Percentiles rank a stretch among this genome's conserved stretches.
phyloP scores from a whole-genome alignment of 2,329 filamentous ascomycete species.

The Ilyonectria sp. region DNA sequence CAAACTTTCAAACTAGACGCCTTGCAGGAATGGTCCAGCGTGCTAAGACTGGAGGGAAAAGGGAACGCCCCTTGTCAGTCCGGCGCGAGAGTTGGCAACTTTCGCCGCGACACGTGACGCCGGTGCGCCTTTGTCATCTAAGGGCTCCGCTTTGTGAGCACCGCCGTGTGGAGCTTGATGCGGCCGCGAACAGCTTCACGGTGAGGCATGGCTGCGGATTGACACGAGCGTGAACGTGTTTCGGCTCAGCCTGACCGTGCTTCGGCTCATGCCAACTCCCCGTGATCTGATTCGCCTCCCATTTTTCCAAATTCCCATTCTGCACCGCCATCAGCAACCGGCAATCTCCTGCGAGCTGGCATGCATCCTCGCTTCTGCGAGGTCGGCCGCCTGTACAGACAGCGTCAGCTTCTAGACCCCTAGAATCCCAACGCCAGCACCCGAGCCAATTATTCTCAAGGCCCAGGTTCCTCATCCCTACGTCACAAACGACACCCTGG shows the following conservation, averaged over 20 bases:
- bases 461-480: not conserved
- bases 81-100: not conserved
- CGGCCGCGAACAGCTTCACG: too few relatives aligned
- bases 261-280: too few relatives aligned
- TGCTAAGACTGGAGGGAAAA: not conserved
- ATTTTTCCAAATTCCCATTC: too few relatives aligned
- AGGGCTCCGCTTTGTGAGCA: too few relatives aligned
- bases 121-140: not conserved
- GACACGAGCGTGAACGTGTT: too few relatives aligned
- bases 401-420: not conserved
- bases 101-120: constrained; percentile 8
- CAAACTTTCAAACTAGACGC: not conserved
- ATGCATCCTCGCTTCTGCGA: constrained; percentile 7
- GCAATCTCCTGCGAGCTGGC: not conserved
- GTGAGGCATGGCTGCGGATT: too few relatives aligned
- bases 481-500: not conserved
- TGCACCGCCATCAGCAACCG: not conserved
- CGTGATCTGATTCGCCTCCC: too few relatives aligned
- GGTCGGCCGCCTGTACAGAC: constrained; percentile 15
- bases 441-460: not conserved
- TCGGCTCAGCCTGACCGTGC: too few relatives aligned
- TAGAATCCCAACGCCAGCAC: not conserved
- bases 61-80: too few relatives aligned
- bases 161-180: too few relatives aligned
- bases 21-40: not conserved